These are phyloP conservation scores for Asterella californica DNA, from an alignment of 225 moss, liverwort and hornwort genomes.

Conservation along the genomic window DNA sequence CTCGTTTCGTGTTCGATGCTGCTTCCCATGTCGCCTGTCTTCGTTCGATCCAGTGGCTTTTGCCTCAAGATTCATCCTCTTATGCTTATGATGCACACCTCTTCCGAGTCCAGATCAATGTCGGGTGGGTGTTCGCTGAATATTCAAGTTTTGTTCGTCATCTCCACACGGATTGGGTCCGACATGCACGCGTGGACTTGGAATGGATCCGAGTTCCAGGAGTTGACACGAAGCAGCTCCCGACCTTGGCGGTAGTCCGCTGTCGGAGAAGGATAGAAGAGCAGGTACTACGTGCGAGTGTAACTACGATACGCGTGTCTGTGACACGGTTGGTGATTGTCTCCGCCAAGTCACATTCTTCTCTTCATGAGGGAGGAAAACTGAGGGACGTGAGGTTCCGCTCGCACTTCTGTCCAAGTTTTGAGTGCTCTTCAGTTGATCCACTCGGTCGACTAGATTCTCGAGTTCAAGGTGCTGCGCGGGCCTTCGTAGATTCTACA, in stretches of 20 bases:
- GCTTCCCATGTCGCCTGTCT: no score
- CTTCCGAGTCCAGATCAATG: background rate
- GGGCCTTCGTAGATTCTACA: background rate
- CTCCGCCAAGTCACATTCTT: background rate
- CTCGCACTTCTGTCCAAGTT: background rate
- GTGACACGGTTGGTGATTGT: background rate
- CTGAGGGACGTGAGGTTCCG: background rate
- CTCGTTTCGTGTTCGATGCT: no score
- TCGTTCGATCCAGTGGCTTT: no score
- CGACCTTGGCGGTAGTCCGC: background rate
- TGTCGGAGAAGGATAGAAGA: background rate
- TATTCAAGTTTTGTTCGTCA: no score
- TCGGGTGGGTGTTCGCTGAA: background rate
- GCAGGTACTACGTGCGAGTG: conserved; percentile 1
- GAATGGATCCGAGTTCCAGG: background rate
- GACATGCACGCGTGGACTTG: background rate
- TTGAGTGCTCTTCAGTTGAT: conserved; percentile 1
- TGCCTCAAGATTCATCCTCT: no score
- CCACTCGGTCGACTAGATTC: background rate
- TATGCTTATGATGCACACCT: no score
- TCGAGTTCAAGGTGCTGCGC: background rate
- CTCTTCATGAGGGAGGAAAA: background rate
- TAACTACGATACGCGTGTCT: background rate
- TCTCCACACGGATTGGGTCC: background rate
- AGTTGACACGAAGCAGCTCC: background rate